Percentiles rank a stretch among this genome's conserved stretches.
These are phyloP conservation scores for Bryoglossum gracile DNA, from an alignment of 495 filamentous ascomycete genomes.

Conservation along the genomic window DNA sequence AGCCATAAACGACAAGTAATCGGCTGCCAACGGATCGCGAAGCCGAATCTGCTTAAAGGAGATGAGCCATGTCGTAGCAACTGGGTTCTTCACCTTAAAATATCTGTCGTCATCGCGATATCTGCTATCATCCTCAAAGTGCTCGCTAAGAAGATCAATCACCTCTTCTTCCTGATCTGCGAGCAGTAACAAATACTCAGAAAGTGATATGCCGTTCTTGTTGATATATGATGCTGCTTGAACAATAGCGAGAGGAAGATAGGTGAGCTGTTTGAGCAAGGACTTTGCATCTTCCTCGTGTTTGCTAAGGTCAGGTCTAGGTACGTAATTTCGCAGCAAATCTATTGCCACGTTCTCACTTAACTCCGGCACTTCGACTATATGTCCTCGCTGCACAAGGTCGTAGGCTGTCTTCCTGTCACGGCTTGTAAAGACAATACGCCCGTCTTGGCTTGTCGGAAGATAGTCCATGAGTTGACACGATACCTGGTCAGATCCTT, in stretches of 20 bases:
- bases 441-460: constrained; percentile 3
- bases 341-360: constrained; percentile 22
- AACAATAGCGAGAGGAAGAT: constrained; percentile 39
- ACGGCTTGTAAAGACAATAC: constrained; percentile 11
- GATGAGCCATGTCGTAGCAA: constrained; percentile 15
- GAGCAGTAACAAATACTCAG: constrained; percentile 6
- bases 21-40: constrained; percentile 25
- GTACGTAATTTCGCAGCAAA: constrained; percentile 4
- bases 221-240: constrained; percentile 44
- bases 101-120: constrained; percentile 15
- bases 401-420: constrained; percentile 1
- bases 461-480: constrained; percentile 5
- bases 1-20: constrained; percentile 20
- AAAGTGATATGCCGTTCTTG: constrained; percentile 23
- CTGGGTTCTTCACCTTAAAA: constrained; percentile 10
- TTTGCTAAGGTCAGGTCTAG: neutral
- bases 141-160: constrained; percentile 23
- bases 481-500: neutral
- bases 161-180: constrained; percentile 20
- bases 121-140: constrained; percentile 14
- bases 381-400: constrained; percentile 1
- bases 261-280: constrained; percentile 33
- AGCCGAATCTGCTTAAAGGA: constrained; percentile 31
- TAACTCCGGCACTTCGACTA: constrained; percentile 31
- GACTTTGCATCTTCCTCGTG: constrained; percentile 2